Conservation (phyloP, 768 basidiomycete species). For the Cyclocybe aegerita region DNA sequence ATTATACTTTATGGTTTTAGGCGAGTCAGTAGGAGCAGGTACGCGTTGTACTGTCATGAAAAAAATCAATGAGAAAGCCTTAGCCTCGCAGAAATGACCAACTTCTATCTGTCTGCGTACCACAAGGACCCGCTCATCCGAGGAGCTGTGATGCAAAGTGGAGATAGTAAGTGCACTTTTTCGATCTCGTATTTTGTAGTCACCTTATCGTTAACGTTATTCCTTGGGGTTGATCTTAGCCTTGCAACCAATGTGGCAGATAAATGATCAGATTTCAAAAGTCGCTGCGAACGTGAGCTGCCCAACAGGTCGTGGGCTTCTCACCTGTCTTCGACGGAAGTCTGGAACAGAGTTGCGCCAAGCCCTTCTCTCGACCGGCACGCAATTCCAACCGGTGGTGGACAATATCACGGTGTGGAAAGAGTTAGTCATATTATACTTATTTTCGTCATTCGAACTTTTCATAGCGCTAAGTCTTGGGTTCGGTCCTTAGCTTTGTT, state of each 20-base stretch:
- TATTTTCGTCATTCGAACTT: not conserved
- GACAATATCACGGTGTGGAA: constrained; percentile 33
- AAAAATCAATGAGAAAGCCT: constrained; percentile 18
- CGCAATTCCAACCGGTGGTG: constrained; percentile 33
- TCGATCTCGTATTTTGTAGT: not conserved
- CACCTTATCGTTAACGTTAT: not conserved
- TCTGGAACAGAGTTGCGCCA: constrained; percentile 23
- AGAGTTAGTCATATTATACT: constrained; percentile 19
- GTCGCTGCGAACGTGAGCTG: constrained; percentile 27
- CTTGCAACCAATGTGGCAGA: constrained; percentile 32
- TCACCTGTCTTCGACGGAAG: constrained; percentile 27
- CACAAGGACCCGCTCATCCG: constrained; percentile 25
- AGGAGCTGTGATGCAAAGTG: constrained; percentile 34
- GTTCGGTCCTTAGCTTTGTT: constrained; percentile 19
- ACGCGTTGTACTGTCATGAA: constrained; percentile 21
- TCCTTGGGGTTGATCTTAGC: constrained; percentile 13
- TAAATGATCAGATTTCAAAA: constrained; percentile 26
- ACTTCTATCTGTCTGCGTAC: constrained; percentile 31
- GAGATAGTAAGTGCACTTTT: constrained; percentile 24
- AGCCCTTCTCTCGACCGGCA: constrained; percentile 24
- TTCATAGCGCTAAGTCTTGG: not conserved
- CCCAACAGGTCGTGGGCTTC: constrained; percentile 21
- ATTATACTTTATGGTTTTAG: constrained; percentile 9
- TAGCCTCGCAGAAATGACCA: constrained; percentile 27
- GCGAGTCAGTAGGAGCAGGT: constrained; percentile 35